Conservation (phyloP, 495 filamentous ascomycete species). For the Penicillium canescens region DNA sequence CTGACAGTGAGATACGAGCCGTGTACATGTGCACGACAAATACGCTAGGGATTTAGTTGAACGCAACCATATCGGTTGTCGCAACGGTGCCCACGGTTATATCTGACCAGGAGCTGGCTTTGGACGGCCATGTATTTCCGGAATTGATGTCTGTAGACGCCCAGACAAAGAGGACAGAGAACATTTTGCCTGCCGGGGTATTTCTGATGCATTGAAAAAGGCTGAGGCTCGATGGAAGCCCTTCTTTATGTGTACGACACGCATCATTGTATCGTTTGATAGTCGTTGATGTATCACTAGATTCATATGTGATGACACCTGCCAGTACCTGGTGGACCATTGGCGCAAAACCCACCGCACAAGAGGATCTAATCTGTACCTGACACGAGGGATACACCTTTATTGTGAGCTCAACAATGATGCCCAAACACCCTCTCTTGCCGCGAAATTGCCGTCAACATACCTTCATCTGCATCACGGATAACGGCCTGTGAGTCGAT, state of each 20-base stretch:
- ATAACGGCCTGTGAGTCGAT: constrained; percentile 34
- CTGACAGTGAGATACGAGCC: neutral
- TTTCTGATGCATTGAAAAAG: constrained; percentile 11
- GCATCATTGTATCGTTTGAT: constrained; percentile 9
- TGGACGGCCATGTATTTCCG: constrained; percentile 15
- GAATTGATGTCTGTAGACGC: constrained; percentile 11
- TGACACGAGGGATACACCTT: constrained; percentile 31
- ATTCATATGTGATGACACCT: constrained; percentile 8
- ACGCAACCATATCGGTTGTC: constrained; percentile 6
- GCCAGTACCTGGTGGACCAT: constrained; percentile 6
- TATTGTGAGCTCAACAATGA: constrained; percentile 38
- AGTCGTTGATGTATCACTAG: constrained; percentile 3
- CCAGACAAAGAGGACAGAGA: constrained; percentile 15
- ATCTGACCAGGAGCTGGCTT: constrained; percentile 7
- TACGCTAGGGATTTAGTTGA: constrained; percentile 2
- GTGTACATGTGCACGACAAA: neutral
- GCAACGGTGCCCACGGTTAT: constrained; percentile 11
- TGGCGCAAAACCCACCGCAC: neutral
- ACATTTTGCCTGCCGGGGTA: neutral
- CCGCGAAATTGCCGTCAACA: constrained; percentile 39
- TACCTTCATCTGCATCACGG: constrained; percentile 28
- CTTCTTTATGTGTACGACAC: constrained; percentile 5
- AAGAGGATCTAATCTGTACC: constrained; percentile 1
- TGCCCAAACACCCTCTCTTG: constrained; percentile 36
- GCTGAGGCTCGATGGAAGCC: constrained; percentile 9